Base-by-base conservation (phyloP, 805 yeast species). In the Blastobotrys chiropterorum region DNA sequence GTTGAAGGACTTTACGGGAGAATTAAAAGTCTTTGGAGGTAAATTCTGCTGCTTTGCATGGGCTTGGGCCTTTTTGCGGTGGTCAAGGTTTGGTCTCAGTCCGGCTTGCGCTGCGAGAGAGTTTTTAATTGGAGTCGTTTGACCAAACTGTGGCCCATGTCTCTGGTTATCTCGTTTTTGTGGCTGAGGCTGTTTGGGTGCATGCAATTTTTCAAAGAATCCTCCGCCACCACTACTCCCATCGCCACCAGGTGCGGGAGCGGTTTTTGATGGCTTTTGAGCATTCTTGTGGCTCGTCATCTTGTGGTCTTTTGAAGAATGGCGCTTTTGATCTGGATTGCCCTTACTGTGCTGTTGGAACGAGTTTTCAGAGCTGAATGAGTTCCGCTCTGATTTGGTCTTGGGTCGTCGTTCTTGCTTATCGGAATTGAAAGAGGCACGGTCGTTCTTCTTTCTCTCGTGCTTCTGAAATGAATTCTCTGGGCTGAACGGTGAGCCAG, bases 1-100 rank as follows among this genome's bases (percentile, higher is more conserved):
- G 16, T 54, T 50, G 50, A 48, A 56, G 15, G 45, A 15, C 21
- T 51, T 26, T 11, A 46, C 47, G 2, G 59, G 57, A 6, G 59
- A 53, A 17, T 48, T 46, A 21, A 53, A 45, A 2, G 54, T 46
- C 34, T 17, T 41, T 41, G 5, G 17, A 4, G 21, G 44, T 5
- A 13, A 21, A 11, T 15, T 6, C 17, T 14, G 44, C 5, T 41
- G n/a, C 16, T 17, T 17, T 5, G 19, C 21, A n/a, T 17, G 17
- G n/a, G n/a, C n/a, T n/a, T n/a, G n/a, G n/a, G n/a, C n/a, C 34
- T 26, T 26, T 26, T 26, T 26, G 8, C 34, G 34, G 34, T 26
- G 34, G 11, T 26, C 34, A 5, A 26, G 5, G 11, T 26, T 26
- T 6, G 34, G 34, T 26, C 34, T 26, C 34, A 26, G 11, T 11